Evolutionary conservation across 257 asterid genomes (phyloP).

Genomic region (Jacaranda mimosifolia): DNA sequence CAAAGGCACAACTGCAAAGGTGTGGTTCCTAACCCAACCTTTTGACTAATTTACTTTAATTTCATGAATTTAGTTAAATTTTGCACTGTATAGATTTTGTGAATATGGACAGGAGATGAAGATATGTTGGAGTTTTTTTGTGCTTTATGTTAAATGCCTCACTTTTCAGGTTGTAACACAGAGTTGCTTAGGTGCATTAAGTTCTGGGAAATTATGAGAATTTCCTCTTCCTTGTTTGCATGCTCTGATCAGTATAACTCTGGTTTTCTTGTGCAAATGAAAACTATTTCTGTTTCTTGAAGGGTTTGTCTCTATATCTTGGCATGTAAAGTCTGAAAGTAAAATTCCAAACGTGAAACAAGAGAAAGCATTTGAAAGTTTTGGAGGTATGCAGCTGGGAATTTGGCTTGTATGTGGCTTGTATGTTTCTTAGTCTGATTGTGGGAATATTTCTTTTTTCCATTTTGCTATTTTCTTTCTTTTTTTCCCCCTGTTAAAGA

Average conservation of each 20-base stretch:
- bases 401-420: slow-evolving; percentile 28
- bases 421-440: slow-evolving; percentile 9
- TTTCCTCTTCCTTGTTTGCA: slow-evolving; percentile 12
- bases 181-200: slow-evolving; percentile 16
- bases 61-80: slow-evolving; percentile 10
- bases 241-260: slow-evolving; percentile 18
- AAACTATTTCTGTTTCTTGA: slow-evolving; percentile 27
- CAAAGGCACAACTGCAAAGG: slow-evolving; percentile 45
- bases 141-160: slow-evolving; percentile 17
- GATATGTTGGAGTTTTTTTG: slow-evolving; percentile 14
- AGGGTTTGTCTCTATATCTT: slow-evolving; percentile 15
- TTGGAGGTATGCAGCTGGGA: slow-evolving; percentile 7
- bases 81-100: slow-evolving; percentile 22
- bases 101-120: background rate
- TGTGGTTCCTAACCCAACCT: slow-evolving; percentile 27
- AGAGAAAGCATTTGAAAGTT: slow-evolving; percentile 9
- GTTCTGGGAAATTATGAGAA: slow-evolving; percentile 1
- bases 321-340: background rate
- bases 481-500: background rate
- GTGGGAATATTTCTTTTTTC: background rate
- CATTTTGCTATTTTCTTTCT: slow-evolving; percentile 1
- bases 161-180: background rate
- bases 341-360: background rate
- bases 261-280: slow-evolving; percentile 11
- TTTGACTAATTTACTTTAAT: background rate